Base-by-base conservation (phyloP, 164 flowering plant genomes). In the Stephania japonica region DNA sequence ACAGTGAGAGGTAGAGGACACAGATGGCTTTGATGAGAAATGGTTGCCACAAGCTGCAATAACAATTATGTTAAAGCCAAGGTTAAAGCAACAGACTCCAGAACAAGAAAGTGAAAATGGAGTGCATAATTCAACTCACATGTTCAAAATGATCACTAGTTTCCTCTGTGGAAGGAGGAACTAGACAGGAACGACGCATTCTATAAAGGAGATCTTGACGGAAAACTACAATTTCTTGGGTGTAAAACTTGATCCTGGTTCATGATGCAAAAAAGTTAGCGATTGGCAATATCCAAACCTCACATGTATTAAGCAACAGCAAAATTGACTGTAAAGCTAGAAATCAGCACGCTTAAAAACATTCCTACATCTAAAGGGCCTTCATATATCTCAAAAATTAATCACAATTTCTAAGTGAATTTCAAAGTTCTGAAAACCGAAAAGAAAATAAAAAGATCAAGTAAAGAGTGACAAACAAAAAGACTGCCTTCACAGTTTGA, bases 1-100 rank as follows among this genome's bases (percentile, higher is more conserved):
- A 89, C 86, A 49, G 84, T 86, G 67, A 95, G 87, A 75, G 99
- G 99, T 16, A 96, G 97, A 50, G 99, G 99, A 71, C 99, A 93
- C 24, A 95, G 91, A 88, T 95, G 98, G 77, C 98, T 90, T 80
- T 93, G 96, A 80, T 93, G 98, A 67, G 87, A 85, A 74, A 95
- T 87, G 76, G 98, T 91, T 47, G 93, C 95, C 78, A 96, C 98
- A 78, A 96, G 93, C 99, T 95, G 97, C 84, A 83, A 65, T 1
- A 64, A 77, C 76, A 43, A 66, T 26, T 50, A 21, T 27, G 7
- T 42, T 43, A 42, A 5, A 2, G 63, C 63, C 26, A 19, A 68
- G 11, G 44, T n/a, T 76, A 27, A 27, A 4, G 59, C 42, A 66
- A 42, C 50, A 1, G n/a, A 0, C 21, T n/a, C 26, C 7, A 13